Base-by-base conservation (phyloP, 2,329 filamentous ascomycete genomes). In the Chalaropsis ovoidea region DNA sequence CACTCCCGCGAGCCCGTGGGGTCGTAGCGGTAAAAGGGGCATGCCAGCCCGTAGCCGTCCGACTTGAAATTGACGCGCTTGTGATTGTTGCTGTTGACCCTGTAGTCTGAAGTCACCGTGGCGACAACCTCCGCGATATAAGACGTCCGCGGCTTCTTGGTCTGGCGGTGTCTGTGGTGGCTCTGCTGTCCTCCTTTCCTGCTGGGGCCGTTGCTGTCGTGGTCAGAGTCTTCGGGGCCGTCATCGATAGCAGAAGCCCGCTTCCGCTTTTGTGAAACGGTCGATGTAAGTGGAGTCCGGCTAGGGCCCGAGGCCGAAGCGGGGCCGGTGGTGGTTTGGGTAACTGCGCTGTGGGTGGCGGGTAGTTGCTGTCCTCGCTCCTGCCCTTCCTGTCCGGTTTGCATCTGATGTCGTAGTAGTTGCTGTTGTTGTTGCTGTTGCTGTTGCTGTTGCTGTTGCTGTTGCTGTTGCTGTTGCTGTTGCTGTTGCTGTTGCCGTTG, bases 1-100 rank as follows among this genome's bases (percentile, higher is more conserved):
- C 71, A 72, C 22, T 64, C 62, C 15, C 66, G 65, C 56, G 70
- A 69, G 47, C 68, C 69, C 8, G 65, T 42, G 0, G 69, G 68
- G 17, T 72, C 67, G 13, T 63, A 66, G 43, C 71, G 69, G 60
- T 70, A 69, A 42, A 70, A 72, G 8, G 68, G 70, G 35, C 71
- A 72, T 0, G 70, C 70, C 8, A 70, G 64, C n/a, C 67, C 60
- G 22, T 65, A 45, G 27, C 63, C 66, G n/a, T 61, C 63, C 4
- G 62, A 45, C 58, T 67, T 67, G 62, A 64, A 35, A 24, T 68
- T 42, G 47, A 61, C 49, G 52, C 67, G 47, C 62, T 66, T 52
- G 65, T 65, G 27, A 52, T 54, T 27, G 54, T 27, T 63, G 62
- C 65, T 62, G 54, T 60, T 60, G 60, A 45, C 15, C 49, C 43